These are phyloP conservation scores for Pascua guehoae DNA, from an alignment of 1,284 basidiomycete species.

Conservation along the genomic window DNA sequence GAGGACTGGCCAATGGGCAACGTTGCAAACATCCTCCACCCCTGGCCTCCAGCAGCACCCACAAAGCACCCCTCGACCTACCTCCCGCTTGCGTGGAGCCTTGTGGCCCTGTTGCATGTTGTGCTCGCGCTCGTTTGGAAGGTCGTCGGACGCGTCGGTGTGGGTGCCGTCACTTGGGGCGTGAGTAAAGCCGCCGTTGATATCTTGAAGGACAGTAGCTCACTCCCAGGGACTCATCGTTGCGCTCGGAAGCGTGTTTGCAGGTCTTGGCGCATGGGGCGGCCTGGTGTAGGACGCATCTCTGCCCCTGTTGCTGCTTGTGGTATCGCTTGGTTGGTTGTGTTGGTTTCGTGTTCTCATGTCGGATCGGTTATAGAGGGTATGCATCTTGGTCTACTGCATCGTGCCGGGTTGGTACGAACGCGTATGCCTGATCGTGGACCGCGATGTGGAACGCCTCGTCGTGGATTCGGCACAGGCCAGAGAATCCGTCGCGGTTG, in stretches of 20 bases:
- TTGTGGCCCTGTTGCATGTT: conserved; percentile 36
- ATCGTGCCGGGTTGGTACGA: too few species aligned
- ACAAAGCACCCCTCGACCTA: conserved; percentile 25
- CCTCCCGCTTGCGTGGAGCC: conserved; percentile 32
- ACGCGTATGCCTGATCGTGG: too few species aligned
- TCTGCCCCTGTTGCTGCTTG: background rate
- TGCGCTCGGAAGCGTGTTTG: conserved; percentile 46
- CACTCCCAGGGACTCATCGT: conserved; percentile 43
- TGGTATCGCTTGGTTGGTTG: too few species aligned
- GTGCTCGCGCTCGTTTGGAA: conserved; percentile 42
- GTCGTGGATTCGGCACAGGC: too few species aligned
- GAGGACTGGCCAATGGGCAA: background rate
- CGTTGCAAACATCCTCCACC: conserved; percentile 1
- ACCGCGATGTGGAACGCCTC: too few species aligned
- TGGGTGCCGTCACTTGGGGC: conserved; percentile 49
- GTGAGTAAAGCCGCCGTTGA: conserved; percentile 27
- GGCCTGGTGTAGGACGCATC: conserved; percentile 35
- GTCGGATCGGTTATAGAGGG: too few species aligned
- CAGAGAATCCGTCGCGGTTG: too few species aligned
- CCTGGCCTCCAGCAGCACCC: conserved; percentile 17
- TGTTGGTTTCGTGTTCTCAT: too few species aligned
- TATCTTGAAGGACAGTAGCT: background rate
- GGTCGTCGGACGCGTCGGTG: conserved; percentile 41
- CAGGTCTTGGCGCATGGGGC: conserved; percentile 47
- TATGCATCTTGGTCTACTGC: too few species aligned